Evolutionary conservation across 495 filamentous ascomycete genomes (phyloP), one percentile per base, ranked within the genome.

Genomic region (Penicillium lagena): DNA sequence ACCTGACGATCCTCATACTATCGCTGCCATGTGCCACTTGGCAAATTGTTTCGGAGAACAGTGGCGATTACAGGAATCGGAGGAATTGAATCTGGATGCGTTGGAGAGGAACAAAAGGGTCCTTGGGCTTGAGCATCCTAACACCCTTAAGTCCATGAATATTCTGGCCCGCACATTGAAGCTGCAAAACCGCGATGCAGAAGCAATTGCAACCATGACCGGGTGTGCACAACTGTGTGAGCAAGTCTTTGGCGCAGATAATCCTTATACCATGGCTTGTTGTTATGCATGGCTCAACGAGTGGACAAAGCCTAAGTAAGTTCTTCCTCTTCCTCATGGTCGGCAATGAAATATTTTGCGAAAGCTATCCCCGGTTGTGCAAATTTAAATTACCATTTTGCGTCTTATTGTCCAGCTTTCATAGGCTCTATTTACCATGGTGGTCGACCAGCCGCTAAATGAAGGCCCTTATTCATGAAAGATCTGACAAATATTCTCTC

Each of bases 11-110:
- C 32, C 37, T 9, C 15, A 35, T 12, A 54, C 50, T 11, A 32
- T 43, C 4, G 13, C 27, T 5, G 37, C 35, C 17, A 56, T 50
- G 39, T 2, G 10, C 14, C n/a, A 12, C 1, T 11, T 49, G 10
- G 38, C 46, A 1, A 4, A 5, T 0, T 43, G 45, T 10, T 49
- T 37, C 42, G 13, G 30, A 9, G 6, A 48, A 11, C 42, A n/a
- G 30, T 42, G 42, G 46, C 35, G n/a, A 3, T 17, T 47, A 8
- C 43, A 48, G 35, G 38, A 54, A 7, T 45, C 54, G 1, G 47
- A 49, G 7, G 12, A 15, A 0, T 14, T 53, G 7, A 35, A 12
- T 0, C 11, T 9, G 1, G 44, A 47, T 11, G 29, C 15, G 1
- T 2, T 50, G 1, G 38, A 40, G 14, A 41, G 13, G 12, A 3